Base-by-base conservation (phyloP, 768 basidiomycete species). In the Trametes maxima region DNA sequence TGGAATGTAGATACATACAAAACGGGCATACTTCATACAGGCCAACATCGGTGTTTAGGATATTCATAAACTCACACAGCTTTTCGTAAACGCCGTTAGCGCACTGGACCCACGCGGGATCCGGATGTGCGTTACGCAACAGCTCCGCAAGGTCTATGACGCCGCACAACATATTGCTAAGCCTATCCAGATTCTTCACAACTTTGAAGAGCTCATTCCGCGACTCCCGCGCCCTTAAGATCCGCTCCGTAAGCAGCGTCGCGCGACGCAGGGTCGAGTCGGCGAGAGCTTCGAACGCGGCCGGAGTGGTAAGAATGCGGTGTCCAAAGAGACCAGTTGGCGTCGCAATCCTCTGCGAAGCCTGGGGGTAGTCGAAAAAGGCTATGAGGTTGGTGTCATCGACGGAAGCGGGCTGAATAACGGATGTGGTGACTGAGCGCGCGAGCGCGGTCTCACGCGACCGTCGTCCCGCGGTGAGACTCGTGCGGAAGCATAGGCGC, bases 141-240 rank as follows among this genome's bases (percentile, higher is more conserved):
- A 97, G 82, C 73, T 99, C 97, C 53, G 94, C 92, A 60, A 98
- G 85, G 76, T 99, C 97, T 63, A 98, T 98, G 62, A 99, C 94
- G 12, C 92, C 89, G 69, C 97, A 99, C 2, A 99, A 78, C 75
- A 96, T 81, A 78, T 99, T 95, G 72, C 95, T 98, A 67, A 99
- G 85, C 63, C 96, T 81, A 78, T 99, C 97, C 62, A 99, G 77
- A 73, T 96, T 97, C 80, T 98, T 98, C 62, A 98, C 92, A 11
- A 94, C 94, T 74, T 88, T 84, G 62, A 87, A 78, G 49, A 96
- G 79, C 73, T 96, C 95, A 53, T 79, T 75, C 39, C 85, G 81
- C 4, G 90, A 89, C 69, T 89, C 80, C 69, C 85, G 79, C 10
- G 92, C 89, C 14, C 83, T 81, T 51, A 90, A 75, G 24, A 98